phyloP scores from a whole-genome alignment of 805 yeast genomes.

The Maudiozyma saulgeensis region DNA sequence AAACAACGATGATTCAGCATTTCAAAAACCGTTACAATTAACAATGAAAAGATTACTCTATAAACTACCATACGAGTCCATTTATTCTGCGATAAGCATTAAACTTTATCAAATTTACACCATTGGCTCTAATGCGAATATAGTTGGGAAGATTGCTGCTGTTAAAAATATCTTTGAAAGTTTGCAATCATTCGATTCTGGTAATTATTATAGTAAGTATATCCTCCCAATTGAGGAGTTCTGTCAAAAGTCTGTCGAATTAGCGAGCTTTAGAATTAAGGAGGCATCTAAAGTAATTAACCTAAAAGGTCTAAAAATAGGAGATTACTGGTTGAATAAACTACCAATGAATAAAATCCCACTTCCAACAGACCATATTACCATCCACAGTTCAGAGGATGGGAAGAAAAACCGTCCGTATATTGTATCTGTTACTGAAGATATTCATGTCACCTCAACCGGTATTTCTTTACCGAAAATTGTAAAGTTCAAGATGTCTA shows the following conservation, averaged over 20 bases:
- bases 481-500: slow-evolving; percentile 40
- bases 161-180: slow-evolving; percentile 41
- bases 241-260: slow-evolving; percentile 39
- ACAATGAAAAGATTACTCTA: slow-evolving; percentile 40
- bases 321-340: slow-evolving; percentile 48
- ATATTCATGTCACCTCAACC: slow-evolving; percentile 55
- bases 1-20: slow-evolving; percentile 37
- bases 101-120: slow-evolving; percentile 35
- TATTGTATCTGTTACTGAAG: slow-evolving; percentile 37
- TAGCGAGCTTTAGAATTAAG: slow-evolving; percentile 38
- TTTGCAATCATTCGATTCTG: slow-evolving; percentile 25
- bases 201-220: slow-evolving; percentile 21
- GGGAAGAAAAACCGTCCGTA: slow-evolving; percentile 40
- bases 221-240: slow-evolving; percentile 41
- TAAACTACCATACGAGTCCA: slow-evolving; percentile 63
- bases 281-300: slow-evolving; percentile 16
- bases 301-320: slow-evolving; percentile 31
- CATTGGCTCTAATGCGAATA: slow-evolving; percentile 29
- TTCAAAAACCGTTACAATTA: slow-evolving; percentile 45
- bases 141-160: slow-evolving; percentile 40
- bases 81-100: slow-evolving; percentile 54
- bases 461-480: slow-evolving; percentile 90
- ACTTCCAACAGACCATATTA: slow-evolving; percentile 50
- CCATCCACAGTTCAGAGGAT: slow-evolving; percentile 33
- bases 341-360: slow-evolving; percentile 46